A percentile compares a stretch with the other conserved stretches of the same genome.
Conservation (phyloP, 2,329 filamentous ascomycete species). For the Pyricularia sp. region DNA sequence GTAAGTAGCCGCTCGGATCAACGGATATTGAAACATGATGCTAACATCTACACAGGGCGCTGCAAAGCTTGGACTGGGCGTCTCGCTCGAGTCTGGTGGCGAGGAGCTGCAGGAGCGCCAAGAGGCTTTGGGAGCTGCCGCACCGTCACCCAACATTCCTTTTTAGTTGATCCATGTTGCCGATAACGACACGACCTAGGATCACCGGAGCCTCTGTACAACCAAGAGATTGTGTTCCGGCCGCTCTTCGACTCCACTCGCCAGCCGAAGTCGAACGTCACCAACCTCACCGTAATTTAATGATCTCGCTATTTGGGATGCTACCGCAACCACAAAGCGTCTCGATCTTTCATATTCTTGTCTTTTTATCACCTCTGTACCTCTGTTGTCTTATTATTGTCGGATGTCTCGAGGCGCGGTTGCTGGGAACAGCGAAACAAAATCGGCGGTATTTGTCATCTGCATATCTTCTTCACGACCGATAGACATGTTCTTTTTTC, state of each 20-base stretch:
- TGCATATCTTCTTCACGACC: slow-evolving; percentile 4
- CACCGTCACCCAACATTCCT: slow-evolving; percentile 46
- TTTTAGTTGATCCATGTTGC: slow-evolving; percentile 35
- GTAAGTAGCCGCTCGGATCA: slow-evolving; percentile 39
- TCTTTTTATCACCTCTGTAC: slow-evolving; percentile 1
- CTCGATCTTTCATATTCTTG: neutral
- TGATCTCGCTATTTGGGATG: slow-evolving; percentile 2
- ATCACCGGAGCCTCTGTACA: neutral
- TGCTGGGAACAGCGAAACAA: neutral
- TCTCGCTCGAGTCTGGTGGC: slow-evolving; percentile 75
- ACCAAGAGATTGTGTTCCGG: neutral
- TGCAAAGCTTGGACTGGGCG: slow-evolving; percentile 86
- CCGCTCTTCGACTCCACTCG: neutral
- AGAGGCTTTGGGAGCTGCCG: slow-evolving; percentile 36
- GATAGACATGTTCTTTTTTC: slow-evolving; percentile 3
- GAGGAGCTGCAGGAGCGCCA: slow-evolving; percentile 84
- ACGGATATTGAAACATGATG: neutral
- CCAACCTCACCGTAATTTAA: slow-evolving; percentile 1
- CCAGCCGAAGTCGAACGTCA: neutral
- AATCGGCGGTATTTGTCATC: slow-evolving; percentile 1
- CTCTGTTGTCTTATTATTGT: slow-evolving; percentile 4
- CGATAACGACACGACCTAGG: neutral
- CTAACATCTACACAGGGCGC: slow-evolving; percentile 53
- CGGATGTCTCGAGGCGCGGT: neutral
- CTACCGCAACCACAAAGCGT: neutral